A percentile compares a stretch with the other conserved stretches of the same genome.
Evolutionary conservation across 2,329 filamentous ascomycete genomes (phyloP).

Genomic region (Cladosporium sp.): DNA sequence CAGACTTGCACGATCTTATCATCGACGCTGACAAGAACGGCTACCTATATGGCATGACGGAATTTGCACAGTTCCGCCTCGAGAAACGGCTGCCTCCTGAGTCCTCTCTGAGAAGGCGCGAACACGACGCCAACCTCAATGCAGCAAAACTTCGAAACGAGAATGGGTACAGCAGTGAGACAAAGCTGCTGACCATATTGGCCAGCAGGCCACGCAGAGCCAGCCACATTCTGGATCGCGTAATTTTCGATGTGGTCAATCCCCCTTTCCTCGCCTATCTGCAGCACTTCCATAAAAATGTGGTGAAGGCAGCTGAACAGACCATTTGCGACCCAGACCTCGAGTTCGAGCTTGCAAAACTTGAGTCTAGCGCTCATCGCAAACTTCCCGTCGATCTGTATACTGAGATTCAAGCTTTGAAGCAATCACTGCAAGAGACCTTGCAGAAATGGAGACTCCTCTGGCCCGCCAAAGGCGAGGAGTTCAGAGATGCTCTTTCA

Average conservation of each 20-base stretch:
- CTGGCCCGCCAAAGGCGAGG: background rate
- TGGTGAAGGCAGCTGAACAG: background rate
- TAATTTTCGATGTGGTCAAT: constrained; percentile 40
- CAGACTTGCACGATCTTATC: constrained; percentile 47
- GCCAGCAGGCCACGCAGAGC: background rate
- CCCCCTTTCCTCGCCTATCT: constrained; percentile 26
- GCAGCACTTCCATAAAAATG: constrained; percentile 16
- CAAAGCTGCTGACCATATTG: constrained; percentile 17
- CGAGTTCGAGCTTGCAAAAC: background rate
- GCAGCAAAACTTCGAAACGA: constrained; percentile 19
- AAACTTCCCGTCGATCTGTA: background rate
- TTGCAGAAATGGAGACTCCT: background rate
- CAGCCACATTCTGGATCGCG: constrained; percentile 61
- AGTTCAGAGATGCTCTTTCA: background rate
- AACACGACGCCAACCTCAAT: constrained; percentile 34
- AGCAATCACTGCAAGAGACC: background rate
- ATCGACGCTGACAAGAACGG: constrained; percentile 50
- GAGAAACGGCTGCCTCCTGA: constrained; percentile 40
- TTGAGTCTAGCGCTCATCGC: background rate
- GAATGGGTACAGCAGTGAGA: background rate
- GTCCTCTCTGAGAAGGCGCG: constrained; percentile 36
- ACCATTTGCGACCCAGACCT: background rate
- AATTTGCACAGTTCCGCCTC: constrained; percentile 46
- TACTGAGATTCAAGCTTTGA: background rate
- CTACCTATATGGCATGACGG: constrained; percentile 48